Base-by-base conservation (phyloP, 2,329 filamentous ascomycete species). In the Fusarium sp. region DNA sequence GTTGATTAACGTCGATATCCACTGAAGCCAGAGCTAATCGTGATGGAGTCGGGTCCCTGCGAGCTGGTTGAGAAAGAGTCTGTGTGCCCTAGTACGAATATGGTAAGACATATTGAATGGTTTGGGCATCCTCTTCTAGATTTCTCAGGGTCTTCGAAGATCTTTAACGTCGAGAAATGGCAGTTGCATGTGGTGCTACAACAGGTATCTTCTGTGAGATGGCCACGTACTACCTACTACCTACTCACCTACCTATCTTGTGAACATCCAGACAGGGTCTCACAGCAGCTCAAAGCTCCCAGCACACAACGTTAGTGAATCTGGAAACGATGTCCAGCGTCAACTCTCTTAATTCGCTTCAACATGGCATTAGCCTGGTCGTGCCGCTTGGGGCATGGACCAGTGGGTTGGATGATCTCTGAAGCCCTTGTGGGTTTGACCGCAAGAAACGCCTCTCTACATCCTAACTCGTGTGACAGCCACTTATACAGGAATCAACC, bases 1-100 rank as follows among this genome's bases (percentile, higher is more conserved):
- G 58, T 55, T 47, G 61, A 73, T 73, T 61, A 70, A 64, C 54
- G 54, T 61, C 44, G 41, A 59, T 68, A 57, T 55, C 61, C 70
- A 73, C 71, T 58, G n/a, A 26, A 30, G 38, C 51, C 41, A 50
- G 66, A 60, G 70, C 69, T 72, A 70, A 73, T 72, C 65, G 69
- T 58, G 59, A 70, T 70, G 44, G 58, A 41, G 51, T 41, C 47
- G 28, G 28, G 70, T 36, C 70, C 61, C 69, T 72, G 55, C 41
- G 39, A 60, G 55, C 41, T 56, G 55, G 31, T 36, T 45, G 24
- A 35, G 50, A 56, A 44, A 41, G 45, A 51, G 26, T n/a, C 36
- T 31, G 24, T 15, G 20, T 41, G 55, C 44, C 45, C 70, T 72
- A 72, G 70, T 72, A 48, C 70, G 31, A 72, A 65, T 70, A 35